Percentiles rank a stretch among this genome's conserved stretches.
Evolutionary conservation across 2,329 filamentous ascomycete genomes (phyloP).

Genomic region (Aureobasidium subglaciale): DNA sequence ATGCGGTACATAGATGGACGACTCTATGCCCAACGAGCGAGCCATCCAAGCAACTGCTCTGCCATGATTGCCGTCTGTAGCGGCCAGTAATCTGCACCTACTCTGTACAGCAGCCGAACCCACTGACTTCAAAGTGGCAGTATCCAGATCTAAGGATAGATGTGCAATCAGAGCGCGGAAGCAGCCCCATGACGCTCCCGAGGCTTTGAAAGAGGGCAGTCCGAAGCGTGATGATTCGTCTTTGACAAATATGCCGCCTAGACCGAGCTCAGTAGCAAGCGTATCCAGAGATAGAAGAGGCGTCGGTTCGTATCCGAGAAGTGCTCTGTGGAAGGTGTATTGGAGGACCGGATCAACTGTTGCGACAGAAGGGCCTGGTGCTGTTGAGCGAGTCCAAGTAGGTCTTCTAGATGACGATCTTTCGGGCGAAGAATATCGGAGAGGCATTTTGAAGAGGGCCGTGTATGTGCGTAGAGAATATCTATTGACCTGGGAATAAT

Average conservation of each 20-base stretch:
- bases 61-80: slow-evolving; percentile 72
- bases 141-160: not conserved
- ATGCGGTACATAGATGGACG: slow-evolving; percentile 56
- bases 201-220: slow-evolving; percentile 70
- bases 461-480: not conserved
- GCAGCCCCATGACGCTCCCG: slow-evolving; percentile 69
- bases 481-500: no score
- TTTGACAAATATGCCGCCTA: slow-evolving; percentile 58
- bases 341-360: not conserved
- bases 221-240: slow-evolving; percentile 63
- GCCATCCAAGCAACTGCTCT: slow-evolving; percentile 66
- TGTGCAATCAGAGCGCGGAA: slow-evolving; percentile 47
- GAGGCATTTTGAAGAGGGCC: not conserved
- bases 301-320: slow-evolving; percentile 53
- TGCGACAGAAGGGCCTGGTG: not conserved
- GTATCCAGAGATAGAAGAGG: slow-evolving; percentile 46
- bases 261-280: slow-evolving; percentile 51
- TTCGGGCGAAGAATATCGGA: not conserved
- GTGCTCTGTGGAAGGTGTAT: slow-evolving; percentile 47
- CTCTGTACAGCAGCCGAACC: slow-evolving; percentile 24
- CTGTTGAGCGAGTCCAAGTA: not conserved
- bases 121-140: not conserved
- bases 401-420: not conserved
- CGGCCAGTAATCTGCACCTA: slow-evolving; percentile 48
- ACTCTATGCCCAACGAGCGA: slow-evolving; percentile 47